These are phyloP conservation scores for Hordeum marinum DNA, from an alignment of 176 grass and related monocot species.

Conservation along the genomic window DNA sequence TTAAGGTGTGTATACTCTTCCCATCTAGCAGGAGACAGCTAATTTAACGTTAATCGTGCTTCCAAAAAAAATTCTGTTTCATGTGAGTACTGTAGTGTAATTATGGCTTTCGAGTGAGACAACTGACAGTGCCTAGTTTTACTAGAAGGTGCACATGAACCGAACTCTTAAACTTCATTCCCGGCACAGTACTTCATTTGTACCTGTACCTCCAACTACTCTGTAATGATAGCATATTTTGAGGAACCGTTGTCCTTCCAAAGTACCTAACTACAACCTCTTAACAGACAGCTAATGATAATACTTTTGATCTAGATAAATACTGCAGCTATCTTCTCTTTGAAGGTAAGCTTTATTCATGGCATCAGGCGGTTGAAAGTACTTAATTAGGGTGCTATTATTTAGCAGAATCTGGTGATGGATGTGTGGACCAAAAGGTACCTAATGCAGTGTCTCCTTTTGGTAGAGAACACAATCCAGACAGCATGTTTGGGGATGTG, in stretches of 20 bases:
- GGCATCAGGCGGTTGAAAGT: neutral
- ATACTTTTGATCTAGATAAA: neutral
- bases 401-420: neutral
- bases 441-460: neutral
- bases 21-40: neutral
- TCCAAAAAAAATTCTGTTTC: neutral
- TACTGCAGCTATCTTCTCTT: conserved; percentile 18
- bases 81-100: neutral
- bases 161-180: neutral
- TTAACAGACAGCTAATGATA: neutral
- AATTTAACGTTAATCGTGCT: conserved; percentile 4
- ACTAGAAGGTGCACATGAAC: neutral
- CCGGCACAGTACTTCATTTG: neutral
- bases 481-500: neutral
- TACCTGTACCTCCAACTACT: neutral
- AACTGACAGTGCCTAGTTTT: neutral
- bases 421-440: neutral
- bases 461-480: neutral
- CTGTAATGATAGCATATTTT: neutral
- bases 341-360: conserved; percentile 18
- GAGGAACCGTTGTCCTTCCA: neutral
- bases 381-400: neutral
- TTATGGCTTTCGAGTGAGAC: neutral
- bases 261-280: conserved; percentile 7
- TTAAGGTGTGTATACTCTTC: neutral